phyloP scores from a whole-genome alignment of 352 stramenopile genomes.

The Pythium phragmitis region DNA sequence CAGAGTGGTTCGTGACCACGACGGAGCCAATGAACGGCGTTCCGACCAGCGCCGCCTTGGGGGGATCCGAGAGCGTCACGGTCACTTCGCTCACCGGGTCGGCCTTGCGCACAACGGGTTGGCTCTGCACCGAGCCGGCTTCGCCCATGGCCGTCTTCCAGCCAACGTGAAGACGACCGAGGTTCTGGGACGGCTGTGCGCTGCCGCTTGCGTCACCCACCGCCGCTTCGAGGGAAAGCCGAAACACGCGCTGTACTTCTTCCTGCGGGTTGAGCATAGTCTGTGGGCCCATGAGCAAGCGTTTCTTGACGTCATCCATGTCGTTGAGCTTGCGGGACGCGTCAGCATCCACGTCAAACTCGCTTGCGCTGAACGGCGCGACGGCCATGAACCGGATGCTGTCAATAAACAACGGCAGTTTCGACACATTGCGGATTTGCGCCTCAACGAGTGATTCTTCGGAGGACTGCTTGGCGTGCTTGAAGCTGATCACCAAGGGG shows the following conservation, averaged over 20 bases:
- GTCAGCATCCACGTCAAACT: slow-evolving; percentile 36
- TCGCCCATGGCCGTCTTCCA: slow-evolving; percentile 85
- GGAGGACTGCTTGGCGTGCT: slow-evolving; percentile 51
- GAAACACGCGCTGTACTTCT: slow-evolving; percentile 77
- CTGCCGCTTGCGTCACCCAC: slow-evolving; percentile 27
- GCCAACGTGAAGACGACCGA: slow-evolving; percentile 73
- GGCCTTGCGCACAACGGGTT: slow-evolving; percentile 71
- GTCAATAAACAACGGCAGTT: slow-evolving; percentile 77
- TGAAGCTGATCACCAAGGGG: slow-evolving; percentile 84
- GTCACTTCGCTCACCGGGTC: slow-evolving; percentile 41
- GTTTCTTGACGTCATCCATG: slow-evolving; percentile 13
- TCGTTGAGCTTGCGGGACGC: slow-evolving; percentile 9
- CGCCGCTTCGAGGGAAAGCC: slow-evolving; percentile 38
- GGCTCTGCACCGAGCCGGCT: slow-evolving; percentile 76
- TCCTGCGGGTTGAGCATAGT: slow-evolving; percentile 78
- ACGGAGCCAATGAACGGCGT: slow-evolving; percentile 51
- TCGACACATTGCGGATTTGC: slow-evolving; percentile 82
- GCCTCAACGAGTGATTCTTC: slow-evolving; percentile 70
- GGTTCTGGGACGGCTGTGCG: slow-evolving; percentile 52
- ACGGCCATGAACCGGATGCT: slow-evolving; percentile 76
- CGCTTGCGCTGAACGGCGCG: slow-evolving; percentile 47
- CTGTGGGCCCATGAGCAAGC: slow-evolving; percentile 42
- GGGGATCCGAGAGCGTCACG: slow-evolving; percentile 43
- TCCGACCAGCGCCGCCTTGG: slow-evolving; percentile 48
- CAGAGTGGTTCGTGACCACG: slow-evolving; percentile 67